Base-by-base conservation (phyloP, 192 early-diverging fungal genomes). In the Coemansia guatemalensis region DNA sequence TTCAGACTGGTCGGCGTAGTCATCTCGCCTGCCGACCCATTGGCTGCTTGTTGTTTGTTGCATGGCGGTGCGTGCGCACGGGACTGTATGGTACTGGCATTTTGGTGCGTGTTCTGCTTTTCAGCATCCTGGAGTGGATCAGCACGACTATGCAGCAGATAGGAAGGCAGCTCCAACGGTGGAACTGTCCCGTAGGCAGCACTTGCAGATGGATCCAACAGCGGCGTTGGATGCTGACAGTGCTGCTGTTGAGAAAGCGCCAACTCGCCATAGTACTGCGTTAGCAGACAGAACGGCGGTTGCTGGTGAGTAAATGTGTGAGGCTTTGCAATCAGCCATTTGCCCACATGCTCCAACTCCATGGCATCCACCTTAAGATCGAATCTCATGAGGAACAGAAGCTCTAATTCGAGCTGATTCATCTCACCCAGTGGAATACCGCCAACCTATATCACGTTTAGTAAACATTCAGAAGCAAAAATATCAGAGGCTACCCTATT, bases 341-440 rank as follows among this genome's bases (percentile, higher is more conserved):
- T 81, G 12, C 87, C 89, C 24, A 88, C 78, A 11, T 67, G 67
- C 55, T 91, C 84, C 21, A 92, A 64, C 55, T 90, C 85, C 4
- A 84, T 73, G 7, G 81, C 62, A 44, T 83, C 82, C 6, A 90
- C 82, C 56, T 87, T 83, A 21, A 92, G 75, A 53, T 92, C 84
- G 62, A 92, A 92, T 53, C 85, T 81, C 29, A 83, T 82, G 14
- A 90, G 69, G 48, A 91, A 89, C 39, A 92, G 65, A 35, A 92
- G 84, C 78, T 92, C 88, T 49, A 92, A 59, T 59, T 92, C 90
- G 18, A 91, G 68, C 60, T 87, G 85, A 63, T 92, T 92, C 62
- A 92, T 68, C 67, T 92, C 90, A 0, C 60, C 69, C 22, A 89
- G 58, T 0, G 89, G 85, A 20, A 92, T 71, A 3, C 90, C 90